Conservation (phyloP, 805 yeast genomes). For the Barnettozyma wickerhamii region DNA sequence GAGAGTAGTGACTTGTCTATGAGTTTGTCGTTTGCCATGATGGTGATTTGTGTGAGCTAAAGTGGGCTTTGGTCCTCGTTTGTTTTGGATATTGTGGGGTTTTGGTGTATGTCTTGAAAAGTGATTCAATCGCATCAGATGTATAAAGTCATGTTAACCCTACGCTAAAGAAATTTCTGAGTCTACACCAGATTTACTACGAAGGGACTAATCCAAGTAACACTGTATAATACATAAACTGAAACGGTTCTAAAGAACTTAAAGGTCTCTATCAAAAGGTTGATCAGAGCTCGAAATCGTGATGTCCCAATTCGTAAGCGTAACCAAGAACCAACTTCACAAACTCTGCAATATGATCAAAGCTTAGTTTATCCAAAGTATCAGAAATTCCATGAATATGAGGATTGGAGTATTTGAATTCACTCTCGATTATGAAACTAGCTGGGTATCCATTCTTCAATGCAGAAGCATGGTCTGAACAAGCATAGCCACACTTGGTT, state of each 20-base stretch:
- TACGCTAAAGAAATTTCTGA: too few species aligned
- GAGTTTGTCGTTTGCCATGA: too few species aligned
- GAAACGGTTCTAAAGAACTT: background rate
- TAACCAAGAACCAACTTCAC: constrained; percentile 72
- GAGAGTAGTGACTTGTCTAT: constrained; percentile 3
- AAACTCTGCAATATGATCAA: constrained; percentile 77
- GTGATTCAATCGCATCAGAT: too few species aligned
- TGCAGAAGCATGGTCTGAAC: constrained; percentile 92
- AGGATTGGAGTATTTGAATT: constrained; percentile 56
- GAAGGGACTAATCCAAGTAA: too few species aligned
- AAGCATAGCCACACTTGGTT: constrained; percentile 85
- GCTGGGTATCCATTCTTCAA: constrained; percentile 79
- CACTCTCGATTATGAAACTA: constrained; percentile 77
- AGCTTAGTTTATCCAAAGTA: constrained; percentile 74
- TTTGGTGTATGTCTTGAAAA: too few species aligned
- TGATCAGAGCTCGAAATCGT: constrained; percentile 20
- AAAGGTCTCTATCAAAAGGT: background rate
- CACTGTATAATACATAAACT: background rate
- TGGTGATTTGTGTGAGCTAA: too few species aligned
- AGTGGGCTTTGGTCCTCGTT: too few species aligned
- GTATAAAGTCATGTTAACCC: too few species aligned
- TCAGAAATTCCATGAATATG: constrained; percentile 76
- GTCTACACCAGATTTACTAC: too few species aligned
- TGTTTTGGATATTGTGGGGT: too few species aligned
- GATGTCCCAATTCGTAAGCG: constrained; percentile 60